Evolutionary conservation across 2,329 filamentous ascomycete genomes (phyloP).

Genomic region (Pestalotiopsis sp.): DNA sequence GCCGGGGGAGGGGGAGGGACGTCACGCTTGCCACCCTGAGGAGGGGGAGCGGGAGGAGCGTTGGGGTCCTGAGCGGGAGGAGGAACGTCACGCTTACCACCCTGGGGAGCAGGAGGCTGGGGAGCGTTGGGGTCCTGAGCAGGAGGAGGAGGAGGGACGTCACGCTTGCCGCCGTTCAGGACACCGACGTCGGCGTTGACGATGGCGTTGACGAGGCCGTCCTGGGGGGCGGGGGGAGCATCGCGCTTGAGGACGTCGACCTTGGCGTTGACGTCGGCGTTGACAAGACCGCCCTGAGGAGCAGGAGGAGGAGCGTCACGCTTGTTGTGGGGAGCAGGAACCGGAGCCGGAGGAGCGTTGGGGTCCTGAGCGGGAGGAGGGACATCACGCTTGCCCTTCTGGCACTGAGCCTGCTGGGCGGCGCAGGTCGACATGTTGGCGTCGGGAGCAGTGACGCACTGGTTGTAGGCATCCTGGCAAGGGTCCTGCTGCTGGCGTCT

Average conservation of each 20-base stretch:
- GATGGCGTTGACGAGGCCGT: not conserved
- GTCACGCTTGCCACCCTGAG: not conserved
- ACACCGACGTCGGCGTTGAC: not conserved
- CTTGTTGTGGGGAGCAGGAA: not conserved
- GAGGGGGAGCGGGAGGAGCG: not conserved
- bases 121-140: not conserved
- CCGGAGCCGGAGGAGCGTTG: not conserved
- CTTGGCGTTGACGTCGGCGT: not conserved
- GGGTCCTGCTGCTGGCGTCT: not conserved
- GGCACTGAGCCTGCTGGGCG: not conserved
- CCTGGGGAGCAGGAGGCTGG: not conserved
- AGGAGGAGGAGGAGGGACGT: not conserved
- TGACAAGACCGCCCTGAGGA: not conserved
- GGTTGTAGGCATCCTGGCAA: not conserved
- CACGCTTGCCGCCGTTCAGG: not conserved
- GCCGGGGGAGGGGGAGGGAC: not conserved
- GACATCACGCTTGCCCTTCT: not conserved
- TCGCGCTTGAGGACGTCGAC: not conserved
- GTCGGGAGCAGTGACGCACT: not conserved
- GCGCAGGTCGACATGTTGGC: not conserved
- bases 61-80: not conserved
- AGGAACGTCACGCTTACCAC: not conserved
- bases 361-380: not conserved
- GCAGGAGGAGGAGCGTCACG: not conserved
- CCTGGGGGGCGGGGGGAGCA: not conserved